Evolutionary conservation across 495 filamentous ascomycete genomes (phyloP).

Genomic region (Eremomyces bilateralis): DNA sequence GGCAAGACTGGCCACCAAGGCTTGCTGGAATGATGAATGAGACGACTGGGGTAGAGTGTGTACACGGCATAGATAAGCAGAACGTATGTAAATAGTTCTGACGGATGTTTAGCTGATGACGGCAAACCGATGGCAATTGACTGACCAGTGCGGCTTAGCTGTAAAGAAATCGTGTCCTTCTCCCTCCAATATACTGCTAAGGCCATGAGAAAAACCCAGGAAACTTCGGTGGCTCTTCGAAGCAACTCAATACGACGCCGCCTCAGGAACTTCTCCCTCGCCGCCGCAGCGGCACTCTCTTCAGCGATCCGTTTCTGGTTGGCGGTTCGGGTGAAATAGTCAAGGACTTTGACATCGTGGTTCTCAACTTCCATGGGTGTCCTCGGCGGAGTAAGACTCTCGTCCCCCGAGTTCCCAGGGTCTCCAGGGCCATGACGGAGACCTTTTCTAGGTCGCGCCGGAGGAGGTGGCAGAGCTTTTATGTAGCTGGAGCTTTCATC

Average conservation of each 20-base stretch:
- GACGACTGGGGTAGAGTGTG: constrained; percentile 27
- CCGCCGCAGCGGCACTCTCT: constrained; percentile 5
- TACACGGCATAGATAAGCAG: constrained; percentile 16
- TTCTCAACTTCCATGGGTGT: too few relatives aligned
- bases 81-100: constrained; percentile 11
- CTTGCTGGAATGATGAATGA: too few relatives aligned
- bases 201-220: too few relatives aligned
- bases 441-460: constrained; percentile 48
- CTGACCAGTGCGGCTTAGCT: too few relatives aligned
- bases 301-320: constrained; percentile 2
- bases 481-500: constrained; percentile 56
- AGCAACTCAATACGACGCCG: constrained; percentile 16
- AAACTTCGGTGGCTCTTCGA: too few relatives aligned
- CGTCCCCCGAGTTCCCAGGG: background rate
- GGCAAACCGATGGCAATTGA: too few relatives aligned
- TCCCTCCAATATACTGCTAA: too few relatives aligned
- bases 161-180: too few relatives aligned
- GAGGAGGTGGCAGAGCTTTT: constrained; percentile 61
- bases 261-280: constrained; percentile 13
- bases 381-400: too few relatives aligned
- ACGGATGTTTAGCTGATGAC: too few relatives aligned
- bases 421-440: constrained; percentile 20
- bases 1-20: too few relatives aligned
- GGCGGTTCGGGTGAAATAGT: constrained; percentile 7
- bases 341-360: too few relatives aligned